These are phyloP conservation scores for Benincasa hispida DNA, from an alignment of 306 rosid genomes.

Conservation along the genomic window DNA sequence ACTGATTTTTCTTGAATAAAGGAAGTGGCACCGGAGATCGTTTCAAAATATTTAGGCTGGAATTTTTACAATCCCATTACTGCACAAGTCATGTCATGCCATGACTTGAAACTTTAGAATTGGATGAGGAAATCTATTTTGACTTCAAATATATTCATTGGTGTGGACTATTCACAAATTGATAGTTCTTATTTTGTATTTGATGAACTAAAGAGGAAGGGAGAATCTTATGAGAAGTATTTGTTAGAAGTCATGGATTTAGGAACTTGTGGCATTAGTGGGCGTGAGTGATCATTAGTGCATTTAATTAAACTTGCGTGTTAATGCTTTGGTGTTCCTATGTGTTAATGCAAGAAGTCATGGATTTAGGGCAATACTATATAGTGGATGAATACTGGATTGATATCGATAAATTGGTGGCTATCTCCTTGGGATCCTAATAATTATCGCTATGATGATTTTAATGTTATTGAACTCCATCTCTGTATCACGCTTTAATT, in stretches of 20 bases:
- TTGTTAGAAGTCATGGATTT: not conserved
- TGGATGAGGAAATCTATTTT: not conserved
- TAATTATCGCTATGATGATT: not conserved
- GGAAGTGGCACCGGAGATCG: not conserved
- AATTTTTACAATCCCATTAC: not conserved
- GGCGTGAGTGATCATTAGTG: too few species aligned
- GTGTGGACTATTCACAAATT: not conserved
- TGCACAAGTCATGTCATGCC: not conserved
- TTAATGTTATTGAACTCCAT: not conserved
- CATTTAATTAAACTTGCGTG: too few species aligned
- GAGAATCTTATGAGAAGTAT: not conserved
- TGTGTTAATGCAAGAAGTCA: too few species aligned
- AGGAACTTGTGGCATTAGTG: too few species aligned
- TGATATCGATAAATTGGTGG: not conserved
- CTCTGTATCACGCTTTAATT: conserved; percentile 1
- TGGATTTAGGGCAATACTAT: not conserved
- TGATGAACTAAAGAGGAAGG: not conserved
- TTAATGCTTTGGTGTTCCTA: too few species aligned
- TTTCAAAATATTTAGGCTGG: not conserved
- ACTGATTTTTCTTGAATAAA: not conserved
- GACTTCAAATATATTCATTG: not conserved
- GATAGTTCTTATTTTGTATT: not conserved
- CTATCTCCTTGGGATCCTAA: not conserved
- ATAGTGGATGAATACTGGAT: not conserved
- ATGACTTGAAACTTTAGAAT: not conserved